Conservation (phyloP, 805 yeast genomes). For the Barnettozyma pratensis region DNA sequence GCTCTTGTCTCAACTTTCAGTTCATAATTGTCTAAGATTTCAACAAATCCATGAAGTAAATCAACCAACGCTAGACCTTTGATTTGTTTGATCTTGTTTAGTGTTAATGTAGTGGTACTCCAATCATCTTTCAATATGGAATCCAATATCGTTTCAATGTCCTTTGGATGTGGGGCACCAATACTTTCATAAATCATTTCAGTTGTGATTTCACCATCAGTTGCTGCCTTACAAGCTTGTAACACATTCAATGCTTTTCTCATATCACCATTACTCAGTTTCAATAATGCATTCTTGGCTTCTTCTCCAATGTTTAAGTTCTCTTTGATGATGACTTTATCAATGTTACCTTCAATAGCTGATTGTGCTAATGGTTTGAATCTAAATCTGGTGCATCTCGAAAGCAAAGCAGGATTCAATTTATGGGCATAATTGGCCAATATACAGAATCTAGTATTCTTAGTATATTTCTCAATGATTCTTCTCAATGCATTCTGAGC, state of each 20-base stretch:
- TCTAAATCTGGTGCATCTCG: conserved; percentile 93
- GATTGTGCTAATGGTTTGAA: conserved; percentile 72
- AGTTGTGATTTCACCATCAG: conserved; percentile 55
- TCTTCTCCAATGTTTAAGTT: conserved; percentile 48
- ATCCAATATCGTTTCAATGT: conserved; percentile 68
- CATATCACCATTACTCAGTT: conserved; percentile 92
- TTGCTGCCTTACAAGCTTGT: conserved; percentile 88
- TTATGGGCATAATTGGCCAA: conserved; percentile 95
- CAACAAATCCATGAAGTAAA: conserved; percentile 69
- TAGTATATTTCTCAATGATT: conserved; percentile 83
- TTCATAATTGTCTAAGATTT: conserved; percentile 63
- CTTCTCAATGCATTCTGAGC: conserved; percentile 82
- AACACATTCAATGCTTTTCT: conserved; percentile 88
- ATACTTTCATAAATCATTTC: conserved; percentile 88
- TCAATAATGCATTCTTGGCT: conserved; percentile 63
- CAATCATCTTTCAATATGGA: conserved; percentile 84
- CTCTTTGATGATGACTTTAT: conserved; percentile 67
- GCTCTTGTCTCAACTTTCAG: conserved; percentile 59
- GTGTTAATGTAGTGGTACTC: conserved; percentile 66
- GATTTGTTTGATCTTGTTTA: conserved; percentile 56
- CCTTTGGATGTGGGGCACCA: conserved; percentile 92
- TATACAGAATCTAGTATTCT: conserved; percentile 92
- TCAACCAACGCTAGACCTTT: conserved; percentile 92
- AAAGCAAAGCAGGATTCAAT: conserved; percentile 87
- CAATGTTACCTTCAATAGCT: conserved; percentile 65